Evolutionary conservation across 2,329 filamentous ascomycete genomes (phyloP), one percentile per base, ranked within the genome.

Genomic region (Calonectria fujianensis): DNA sequence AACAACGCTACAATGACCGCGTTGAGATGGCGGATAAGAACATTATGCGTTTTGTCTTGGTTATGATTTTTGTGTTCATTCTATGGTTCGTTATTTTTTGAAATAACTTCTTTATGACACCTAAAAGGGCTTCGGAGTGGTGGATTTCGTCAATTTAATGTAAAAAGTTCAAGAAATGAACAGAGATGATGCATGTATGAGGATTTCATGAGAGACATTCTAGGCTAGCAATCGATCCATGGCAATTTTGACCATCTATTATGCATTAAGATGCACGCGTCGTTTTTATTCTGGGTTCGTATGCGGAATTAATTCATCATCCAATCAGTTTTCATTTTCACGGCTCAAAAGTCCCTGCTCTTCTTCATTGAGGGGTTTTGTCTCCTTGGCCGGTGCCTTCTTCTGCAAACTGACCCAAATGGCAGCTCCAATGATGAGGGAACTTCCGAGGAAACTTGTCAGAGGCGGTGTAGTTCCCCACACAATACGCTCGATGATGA

Each of bases 331-430:
- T 51, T 69, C 72, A n/a, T 67, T 50, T 7, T 74, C 72, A 4
- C 50, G 35, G 14, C 50, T 41, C 78, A 82, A 61, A 29, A 85
- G 78, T 63, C 82, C 83, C 18, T 79, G 83, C 76, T 87, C 86
- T 63, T 87, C 85, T 13, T 87, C 85, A 1, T 76, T 69, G 3
- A 77, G 68, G 0, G 75, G 35, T 6, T 72, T 78, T 32, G 76
- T 81, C 5, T 72, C 73, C 14, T 80, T 73, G 2, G 69, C 84
- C 63, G 81, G 74, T 24, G 80, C 79, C 69, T 82, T 83, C 78
- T 86, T 87, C 63, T 87, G 86, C 11, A 88, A 18, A 45, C 83
- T 86, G 7, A 87, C 82, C 86, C 86, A 88, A 32, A 88, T 75
- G 1, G 86, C 85, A 0, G 83, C 85, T 0, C 83, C 83, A 31